Evolutionary conservation across 768 basidiomycete species (phyloP), one percentile per base, ranked within the genome.

Genomic region (Pulveroboletus sp.): DNA sequence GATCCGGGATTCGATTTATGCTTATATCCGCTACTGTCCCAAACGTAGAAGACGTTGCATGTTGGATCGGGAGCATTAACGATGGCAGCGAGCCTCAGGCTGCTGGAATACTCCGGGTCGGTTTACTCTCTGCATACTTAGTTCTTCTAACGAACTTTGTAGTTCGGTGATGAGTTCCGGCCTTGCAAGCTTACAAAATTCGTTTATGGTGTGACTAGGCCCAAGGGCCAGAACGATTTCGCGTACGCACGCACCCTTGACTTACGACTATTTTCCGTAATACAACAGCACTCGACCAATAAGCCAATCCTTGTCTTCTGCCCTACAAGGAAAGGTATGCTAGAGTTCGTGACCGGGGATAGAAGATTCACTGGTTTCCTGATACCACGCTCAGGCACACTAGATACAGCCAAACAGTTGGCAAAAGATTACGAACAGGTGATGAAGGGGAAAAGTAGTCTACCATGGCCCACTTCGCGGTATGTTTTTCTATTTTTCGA

Each of bases 81-180:
- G 60, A 60, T 25, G 50, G 60, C 23, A 55, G 43, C 5, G 60
- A 70, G n/a, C n/a, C n/a, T 31, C 55, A 37, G 20, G 71, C 79
- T 23, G 92, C 91, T 2, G 72, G 69, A 43, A 76, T 87, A 20
- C 88, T 85, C 58, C 78, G 87, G 74, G 94, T 88, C 43, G n/a
- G 55, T 51, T 25, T 40, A 24, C 10, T 35, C 34, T 19, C 21
- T 3, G 11, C 23, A 9, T 25, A 6, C 23, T 16, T 32, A 41
- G 13, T 40, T n/a, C 27, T 31, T 25, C 39, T 58, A 25, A 55
- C 27, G 23, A 41, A 34, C 2, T 39, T 6, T 25, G 32, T 49
- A 97, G 92, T 98, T 99, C 53, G 93, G 90, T 10, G 93, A 98
- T 61, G 87, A 90, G 46, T 97, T 82, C 60, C 77, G 95, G 23